Evolutionary conservation across 1,284 basidiomycete genomes (phyloP).

Genomic region (Tilletiopsis washingtonensis): DNA sequence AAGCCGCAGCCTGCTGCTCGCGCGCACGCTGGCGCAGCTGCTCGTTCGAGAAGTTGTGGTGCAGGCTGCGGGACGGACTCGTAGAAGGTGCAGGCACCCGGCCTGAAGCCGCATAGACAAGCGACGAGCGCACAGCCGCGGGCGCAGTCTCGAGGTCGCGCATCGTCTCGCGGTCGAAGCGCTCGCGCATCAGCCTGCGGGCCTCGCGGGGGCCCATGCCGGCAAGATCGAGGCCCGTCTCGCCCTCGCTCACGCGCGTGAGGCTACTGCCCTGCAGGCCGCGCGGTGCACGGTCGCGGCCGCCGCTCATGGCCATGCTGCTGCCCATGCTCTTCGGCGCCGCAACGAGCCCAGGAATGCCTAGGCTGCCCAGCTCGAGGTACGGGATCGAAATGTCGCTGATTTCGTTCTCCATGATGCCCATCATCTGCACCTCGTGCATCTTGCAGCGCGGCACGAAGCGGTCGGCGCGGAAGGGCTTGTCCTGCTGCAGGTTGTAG

Average conservation of each 20-base stretch:
- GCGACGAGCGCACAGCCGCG: not conserved
- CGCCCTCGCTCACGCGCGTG: not conserved
- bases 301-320: not conserved
- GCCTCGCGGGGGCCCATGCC: constrained; percentile 5
- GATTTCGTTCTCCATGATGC: constrained; percentile 43
- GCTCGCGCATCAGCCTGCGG: constrained; percentile 28
- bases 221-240: not conserved
- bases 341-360: too few species aligned
- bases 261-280: not conserved
- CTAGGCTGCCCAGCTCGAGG: constrained; percentile 13
- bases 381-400: constrained; percentile 42
- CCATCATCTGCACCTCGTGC: constrained; percentile 46
- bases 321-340: not conserved
- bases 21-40: too few species aligned
- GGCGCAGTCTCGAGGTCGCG: constrained; percentile 13
- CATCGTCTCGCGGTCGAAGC: constrained; percentile 37
- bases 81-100: too few species aligned
- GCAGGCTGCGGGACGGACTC: not conserved
- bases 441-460: constrained; percentile 47
- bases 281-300: not conserved
- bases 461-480: constrained; percentile 39
- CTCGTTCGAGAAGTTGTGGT: not conserved
- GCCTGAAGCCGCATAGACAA: not conserved
- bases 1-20: too few species aligned
- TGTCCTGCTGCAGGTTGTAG: constrained; percentile 46